Conservation (phyloP, 345 rosid species). For the Brassica nigra region DNA sequence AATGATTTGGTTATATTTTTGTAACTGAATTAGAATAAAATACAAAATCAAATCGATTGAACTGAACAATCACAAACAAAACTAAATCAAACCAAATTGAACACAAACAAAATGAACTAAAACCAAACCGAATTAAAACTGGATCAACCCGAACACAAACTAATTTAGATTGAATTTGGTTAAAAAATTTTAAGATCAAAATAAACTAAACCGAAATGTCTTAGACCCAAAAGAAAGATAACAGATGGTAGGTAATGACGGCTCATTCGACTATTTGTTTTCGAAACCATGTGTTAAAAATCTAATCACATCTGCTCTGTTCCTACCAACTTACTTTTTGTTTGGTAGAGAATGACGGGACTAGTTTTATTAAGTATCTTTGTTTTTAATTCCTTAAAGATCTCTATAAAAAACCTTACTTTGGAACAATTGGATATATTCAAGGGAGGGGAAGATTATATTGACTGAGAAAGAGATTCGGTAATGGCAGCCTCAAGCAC, state of each 20-base stretch:
- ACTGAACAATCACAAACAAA: too few relatives aligned
- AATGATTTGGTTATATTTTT: too few relatives aligned
- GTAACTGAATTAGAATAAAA: too few relatives aligned
- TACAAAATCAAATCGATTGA: too few relatives aligned
- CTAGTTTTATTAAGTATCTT: background rate
- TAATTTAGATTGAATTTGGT: too few relatives aligned
- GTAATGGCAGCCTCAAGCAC: constrained; percentile 41
- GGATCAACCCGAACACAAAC: too few relatives aligned
- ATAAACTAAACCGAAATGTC: too few relatives aligned
- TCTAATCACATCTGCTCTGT: background rate
- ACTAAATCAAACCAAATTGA: too few relatives aligned
- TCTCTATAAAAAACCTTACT: constrained; percentile 29
- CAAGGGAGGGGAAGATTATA: constrained; percentile 4
- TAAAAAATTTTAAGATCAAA: too few relatives aligned
- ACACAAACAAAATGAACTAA: too few relatives aligned
- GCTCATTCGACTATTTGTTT: background rate
- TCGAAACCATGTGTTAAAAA: constrained; percentile 25
- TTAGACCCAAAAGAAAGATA: background rate
- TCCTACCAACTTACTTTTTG: constrained; percentile 26
- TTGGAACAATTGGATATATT: background rate
- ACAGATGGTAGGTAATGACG: constrained; percentile 26
- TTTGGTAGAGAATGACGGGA: background rate
- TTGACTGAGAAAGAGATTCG: constrained; percentile 22
- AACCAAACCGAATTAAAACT: background rate
- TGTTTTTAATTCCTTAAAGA: background rate